phyloP scores from a whole-genome alignment of 257 asterid genomes.

The Osmanthus fragrans region DNA sequence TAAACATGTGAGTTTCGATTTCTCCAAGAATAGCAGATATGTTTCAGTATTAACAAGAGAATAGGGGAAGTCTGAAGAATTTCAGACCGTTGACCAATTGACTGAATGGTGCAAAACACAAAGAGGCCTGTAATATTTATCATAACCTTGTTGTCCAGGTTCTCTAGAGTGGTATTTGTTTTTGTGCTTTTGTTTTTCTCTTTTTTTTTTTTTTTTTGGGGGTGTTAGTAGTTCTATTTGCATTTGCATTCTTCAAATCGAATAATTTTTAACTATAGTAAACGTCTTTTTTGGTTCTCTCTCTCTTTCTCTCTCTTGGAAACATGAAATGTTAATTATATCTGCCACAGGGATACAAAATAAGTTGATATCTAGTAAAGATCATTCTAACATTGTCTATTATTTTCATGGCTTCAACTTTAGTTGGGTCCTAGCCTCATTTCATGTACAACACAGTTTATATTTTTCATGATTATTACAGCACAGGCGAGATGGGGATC shows the following conservation, averaged over 20 bases:
- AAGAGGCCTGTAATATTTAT: not conserved
- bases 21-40: constrained; percentile 11
- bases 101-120: not conserved
- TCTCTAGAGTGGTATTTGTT: not conserved
- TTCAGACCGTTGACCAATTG: not conserved
- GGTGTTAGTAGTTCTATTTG: not conserved
- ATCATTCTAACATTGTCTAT: not conserved
- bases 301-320: not conserved
- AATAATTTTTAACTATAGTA: not conserved
- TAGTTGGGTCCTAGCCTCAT: not conserved
- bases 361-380: not conserved
- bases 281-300: not conserved
- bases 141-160: constrained; percentile 1
- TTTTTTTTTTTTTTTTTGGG: not conserved
- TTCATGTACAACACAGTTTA: not conserved
- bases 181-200: not conserved
- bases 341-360: not conserved
- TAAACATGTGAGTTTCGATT: constrained; percentile 65
- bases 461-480: not conserved
- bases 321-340: not conserved
- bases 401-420: not conserved
- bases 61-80: not conserved
- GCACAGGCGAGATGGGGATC: not conserved
- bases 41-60: constrained; percentile 8
- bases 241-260: not conserved